Conservation (phyloP, 495 filamentous ascomycete genomes). For the Trichoderma parareesei region DNA sequence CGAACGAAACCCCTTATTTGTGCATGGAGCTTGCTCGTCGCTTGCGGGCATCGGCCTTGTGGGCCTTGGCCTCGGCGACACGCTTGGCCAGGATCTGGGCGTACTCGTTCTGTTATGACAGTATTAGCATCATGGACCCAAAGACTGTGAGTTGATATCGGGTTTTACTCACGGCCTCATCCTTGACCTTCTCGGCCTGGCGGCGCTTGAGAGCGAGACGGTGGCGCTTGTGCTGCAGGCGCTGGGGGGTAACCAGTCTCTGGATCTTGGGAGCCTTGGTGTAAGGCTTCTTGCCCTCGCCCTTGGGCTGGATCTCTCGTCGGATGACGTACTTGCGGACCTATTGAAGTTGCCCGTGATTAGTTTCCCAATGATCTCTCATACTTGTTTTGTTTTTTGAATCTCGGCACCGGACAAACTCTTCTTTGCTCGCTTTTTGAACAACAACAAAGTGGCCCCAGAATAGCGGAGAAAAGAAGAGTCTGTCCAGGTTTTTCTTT, state of each 20-base stretch:
- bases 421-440: not conserved
- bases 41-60: constrained; percentile 88
- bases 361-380: constrained; percentile 5
- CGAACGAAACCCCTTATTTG: constrained; percentile 52
- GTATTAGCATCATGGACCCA: constrained; percentile 21
- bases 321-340: constrained; percentile 98
- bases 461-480: not conserved
- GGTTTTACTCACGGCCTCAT: constrained; percentile 80
- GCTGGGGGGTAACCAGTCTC: constrained; percentile 97
- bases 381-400: not conserved
- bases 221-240: constrained; percentile 99
- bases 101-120: constrained; percentile 70
- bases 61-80: constrained; percentile 85
- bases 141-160: not conserved
- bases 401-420: not conserved
- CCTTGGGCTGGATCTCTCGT: constrained; percentile 90
- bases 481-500: constrained; percentile 1
- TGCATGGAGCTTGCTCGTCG: constrained; percentile 91
- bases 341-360: constrained; percentile 38
- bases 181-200: constrained; percentile 85
- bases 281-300: constrained; percentile 91
- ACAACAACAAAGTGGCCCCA: not conserved
- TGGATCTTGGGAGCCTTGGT: constrained; percentile 99
- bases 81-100: constrained; percentile 88
- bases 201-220: constrained; percentile 95